Evolutionary conservation across 164 flowering plant genomes (phyloP).

Genomic region (Dillenia turbinata): DNA sequence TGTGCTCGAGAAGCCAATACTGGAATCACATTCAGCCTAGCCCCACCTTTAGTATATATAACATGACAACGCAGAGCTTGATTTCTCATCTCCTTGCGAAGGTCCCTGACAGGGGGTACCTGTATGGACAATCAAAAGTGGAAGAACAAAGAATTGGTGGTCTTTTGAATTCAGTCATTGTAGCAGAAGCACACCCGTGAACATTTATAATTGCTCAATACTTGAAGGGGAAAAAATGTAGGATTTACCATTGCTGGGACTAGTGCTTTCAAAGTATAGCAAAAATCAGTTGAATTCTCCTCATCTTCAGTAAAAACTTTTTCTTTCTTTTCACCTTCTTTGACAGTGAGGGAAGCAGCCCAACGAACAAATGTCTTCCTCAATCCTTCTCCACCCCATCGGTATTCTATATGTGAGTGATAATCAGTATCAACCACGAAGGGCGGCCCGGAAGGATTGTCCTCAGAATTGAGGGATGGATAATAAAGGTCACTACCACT

Average conservation of each 20-base stretch:
- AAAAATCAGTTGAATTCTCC: slow-evolving; percentile 55
- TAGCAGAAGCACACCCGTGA: too few relatives aligned
- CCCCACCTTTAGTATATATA: slow-evolving; percentile 65
- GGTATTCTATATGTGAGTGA: slow-evolving; percentile 83
- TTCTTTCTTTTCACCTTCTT: slow-evolving; percentile 45
- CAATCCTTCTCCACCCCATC: slow-evolving; percentile 94
- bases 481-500: slow-evolving; percentile 96
- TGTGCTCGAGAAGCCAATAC: slow-evolving; percentile 95
- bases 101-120: slow-evolving; percentile 81
- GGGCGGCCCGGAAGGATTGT: slow-evolving; percentile 33
- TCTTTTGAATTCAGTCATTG: too few relatives aligned
- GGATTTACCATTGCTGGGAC: slow-evolving; percentile 57
- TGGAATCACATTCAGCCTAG: slow-evolving; percentile 77
- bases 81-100: slow-evolving; percentile 72
- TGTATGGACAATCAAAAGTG: slow-evolving; percentile 19
- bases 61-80: slow-evolving; percentile 91
- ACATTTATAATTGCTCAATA: too few relatives aligned
- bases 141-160: neutral
- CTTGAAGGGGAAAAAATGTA: too few relatives aligned
- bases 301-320: slow-evolving; percentile 51
- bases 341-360: slow-evolving; percentile 60
- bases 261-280: slow-evolving; percentile 62
- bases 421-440: slow-evolving; percentile 76
- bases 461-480: slow-evolving; percentile 57
- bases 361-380: slow-evolving; percentile 83